Evolutionary conservation across 1,139 yeast species (phyloP), one percentile per base, ranked within the genome.

Genomic region (Taphrina betulina): DNA sequence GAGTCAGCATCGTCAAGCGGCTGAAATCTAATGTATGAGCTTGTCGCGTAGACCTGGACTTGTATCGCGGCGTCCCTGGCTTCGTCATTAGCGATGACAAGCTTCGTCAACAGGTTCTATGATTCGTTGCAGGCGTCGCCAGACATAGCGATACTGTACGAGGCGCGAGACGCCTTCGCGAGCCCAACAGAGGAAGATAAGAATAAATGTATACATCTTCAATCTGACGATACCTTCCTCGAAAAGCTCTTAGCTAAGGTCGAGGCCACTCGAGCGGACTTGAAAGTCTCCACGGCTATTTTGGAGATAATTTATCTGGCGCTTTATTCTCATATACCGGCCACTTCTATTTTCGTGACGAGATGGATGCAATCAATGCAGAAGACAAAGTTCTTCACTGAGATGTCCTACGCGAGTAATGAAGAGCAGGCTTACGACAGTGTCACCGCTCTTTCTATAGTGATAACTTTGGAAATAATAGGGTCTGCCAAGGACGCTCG

Each of bases 261-360:
- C 12, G 20, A 43, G 36, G n/a, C 5, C 12, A 14, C 31, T 2
- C 17, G 19, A n/a, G 12, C 16, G 17, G 38, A 29, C 10, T 19
- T 7, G 14, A n/a, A 29, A 5, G 19, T 23, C 3, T 4, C 29
- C 12, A 14, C 19, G 38, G 48, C 48, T 5, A 33, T 50, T 5
- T 46, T 50, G 17, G 54, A 50, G 12, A 24, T 50, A 26, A 31
- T 50, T 17, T 50, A 40, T 35, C 40, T 23, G 24, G 54, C 54
- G 5, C 24, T 40, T 12, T 50, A 35, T 41, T 28, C 31, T 28
- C 35, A 19, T 5, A 31, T 50, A 10, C 54, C 54, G 34, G 40
- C 35, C 33, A 50, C 54, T 12, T 31, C 34, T 5, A n/a, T 17
- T 8, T 40, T 50, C 44, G 45, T 31, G 17, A 23, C 35, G 19